Evolutionary conservation across 2,329 filamentous ascomycete species (phyloP), one percentile per base, ranked within the genome.

Genomic region (Sclerotinia spermophila): DNA sequence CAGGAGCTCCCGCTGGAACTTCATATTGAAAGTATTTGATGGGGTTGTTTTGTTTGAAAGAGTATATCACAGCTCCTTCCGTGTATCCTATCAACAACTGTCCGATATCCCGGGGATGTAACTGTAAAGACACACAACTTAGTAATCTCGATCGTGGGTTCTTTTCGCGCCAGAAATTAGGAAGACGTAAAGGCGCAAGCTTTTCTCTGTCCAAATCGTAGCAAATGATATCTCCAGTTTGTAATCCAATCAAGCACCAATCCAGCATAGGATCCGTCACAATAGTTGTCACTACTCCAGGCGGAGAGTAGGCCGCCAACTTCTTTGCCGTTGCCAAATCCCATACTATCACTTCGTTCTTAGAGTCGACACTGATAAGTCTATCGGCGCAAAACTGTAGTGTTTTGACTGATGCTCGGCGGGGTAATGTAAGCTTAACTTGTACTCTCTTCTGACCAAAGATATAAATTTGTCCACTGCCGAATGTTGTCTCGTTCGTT

Each of bases 61-160:
- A 96, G 81, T 96, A 99, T 72, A 96, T 87, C 61, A 93, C 93
- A 8, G 92, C 94, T 21, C 96, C 96, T 75, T 95, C 89, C 0
- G 88, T 88, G 80, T 98, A 99, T n/a, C 91, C 94, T 71, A 99
- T 92, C 71, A 99, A 82, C 38, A 99, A 84, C 77, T 93, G 94
- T 6, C 96, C 96, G 74, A 98, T 92, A 79, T 99, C 96, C 76
- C 94, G 87, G 2, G 96, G 94, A 78, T 98, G 96, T 75, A 98
- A 85, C 72, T 93, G 88, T 78, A 99, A 83, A 24, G 90, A 91
- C 27, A 97, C 86, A 45, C 98, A 84, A 2, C 88, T 85, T 19
- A 86, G 83, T 17, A 89, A 80, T 64, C 89, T 86, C 15, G 90
- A 87, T 69, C 86, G 87, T 0, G 92, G 89, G 74, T 93, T 91